Base-by-base conservation (phyloP, 768 basidiomycete species). In the Tylopilus vinaceipallidus region DNA sequence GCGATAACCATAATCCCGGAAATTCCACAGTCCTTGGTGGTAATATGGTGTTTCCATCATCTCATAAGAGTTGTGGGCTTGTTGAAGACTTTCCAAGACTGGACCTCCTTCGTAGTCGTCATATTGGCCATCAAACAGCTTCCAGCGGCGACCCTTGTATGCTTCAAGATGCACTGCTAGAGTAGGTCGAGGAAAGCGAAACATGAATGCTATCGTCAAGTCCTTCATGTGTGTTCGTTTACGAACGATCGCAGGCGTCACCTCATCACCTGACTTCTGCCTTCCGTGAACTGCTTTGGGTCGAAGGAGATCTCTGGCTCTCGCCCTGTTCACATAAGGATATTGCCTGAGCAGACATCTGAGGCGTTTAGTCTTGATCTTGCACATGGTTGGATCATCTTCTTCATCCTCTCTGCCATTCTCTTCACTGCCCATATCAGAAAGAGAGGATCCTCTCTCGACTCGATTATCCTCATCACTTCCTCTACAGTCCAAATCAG, bases 1-100 rank as follows among this genome's bases (percentile, higher is more conserved):
- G 3, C 42, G 14, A 17, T 35, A 55, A 0, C 53, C 48, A 50
- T 56, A 47, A 13, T 58, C 49, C 7, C 34, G 8, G 0, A 35
- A 42, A 1, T 32, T 33, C 54, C 54, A 58, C 3, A 29, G 4
- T 4, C 26, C 47, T 10, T 36, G 44, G 3, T 4, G 8, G 19
- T 45, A 53, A 17, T 49, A 54, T 6, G 45, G 37, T 5, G 49
- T 36, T 12, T 40, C 38, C 1, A 48, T 8, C 2, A 55, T 12
- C 12, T 56, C 39, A 32, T 49, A 46, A 8, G n/a, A 6, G 24
- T 57, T 52, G 2, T 4, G 24, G 19, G 24, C 16, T 0, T 24
- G n/a, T 12, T 32, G 8, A 20, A 57, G 43, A 7, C 49, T 51
- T 24, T 56, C 50, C 3, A 47, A 36, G 3, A 36, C 26, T 2